These are phyloP conservation scores for Solanum okadae DNA, from an alignment of 257 asterid species.

Conservation along the genomic window DNA sequence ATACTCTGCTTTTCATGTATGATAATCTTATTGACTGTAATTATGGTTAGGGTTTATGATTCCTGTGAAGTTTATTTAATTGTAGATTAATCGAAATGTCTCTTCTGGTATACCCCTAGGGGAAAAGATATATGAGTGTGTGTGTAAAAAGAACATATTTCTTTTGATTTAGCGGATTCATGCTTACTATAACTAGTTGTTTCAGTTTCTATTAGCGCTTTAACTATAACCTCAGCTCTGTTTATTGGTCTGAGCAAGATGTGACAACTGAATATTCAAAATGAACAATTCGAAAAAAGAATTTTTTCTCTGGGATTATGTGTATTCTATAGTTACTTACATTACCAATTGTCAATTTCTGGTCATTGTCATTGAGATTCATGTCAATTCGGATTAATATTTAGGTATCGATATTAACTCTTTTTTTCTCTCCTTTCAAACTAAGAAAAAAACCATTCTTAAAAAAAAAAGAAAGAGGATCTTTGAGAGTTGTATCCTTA, in stretches of 20 bases:
- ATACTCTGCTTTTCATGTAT: not conserved
- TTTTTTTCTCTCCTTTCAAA: not conserved
- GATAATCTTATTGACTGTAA: not conserved
- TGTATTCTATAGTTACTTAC: not conserved
- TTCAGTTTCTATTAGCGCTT: not conserved
- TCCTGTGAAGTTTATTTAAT: no score
- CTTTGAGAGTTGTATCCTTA: not conserved
- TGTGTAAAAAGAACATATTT: not conserved
- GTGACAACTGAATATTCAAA: not conserved
- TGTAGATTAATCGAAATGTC: not conserved
- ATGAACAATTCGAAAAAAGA: not conserved
- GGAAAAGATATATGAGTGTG: not conserved
- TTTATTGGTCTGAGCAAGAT: not conserved
- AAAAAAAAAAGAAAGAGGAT: not conserved
- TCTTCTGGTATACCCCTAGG: not conserved
- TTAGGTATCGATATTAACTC: no score
- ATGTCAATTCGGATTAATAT: not conserved
- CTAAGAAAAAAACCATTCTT: not conserved
- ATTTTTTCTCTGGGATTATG: not conserved
- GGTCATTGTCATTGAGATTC: not conserved
- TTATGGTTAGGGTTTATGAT: not conserved
- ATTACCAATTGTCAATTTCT: not conserved
- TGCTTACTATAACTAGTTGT: not conserved
- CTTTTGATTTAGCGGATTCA: not conserved
- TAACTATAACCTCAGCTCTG: not conserved